These are phyloP conservation scores for Pueraria montana DNA, from an alignment of 306 rosid genomes.

Conservation along the genomic window DNA sequence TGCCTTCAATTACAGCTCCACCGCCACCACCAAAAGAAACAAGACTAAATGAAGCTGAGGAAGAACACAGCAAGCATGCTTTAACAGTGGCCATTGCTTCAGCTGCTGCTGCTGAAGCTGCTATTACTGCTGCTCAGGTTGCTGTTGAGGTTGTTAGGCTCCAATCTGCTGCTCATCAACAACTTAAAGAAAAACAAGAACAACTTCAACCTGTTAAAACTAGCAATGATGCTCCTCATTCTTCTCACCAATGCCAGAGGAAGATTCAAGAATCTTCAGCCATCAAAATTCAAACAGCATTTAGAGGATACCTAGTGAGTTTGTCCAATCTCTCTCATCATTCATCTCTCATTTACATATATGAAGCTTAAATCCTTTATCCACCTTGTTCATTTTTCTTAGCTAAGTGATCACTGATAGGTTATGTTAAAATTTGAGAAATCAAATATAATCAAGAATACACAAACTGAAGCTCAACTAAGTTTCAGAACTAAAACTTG, in stretches of 20 bases:
- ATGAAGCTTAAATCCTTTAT: background rate
- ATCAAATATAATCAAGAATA: background rate
- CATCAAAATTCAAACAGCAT: constrained; percentile 79
- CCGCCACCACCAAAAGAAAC: constrained; percentile 46
- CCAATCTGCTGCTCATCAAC: constrained; percentile 49
- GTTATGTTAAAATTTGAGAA: background rate
- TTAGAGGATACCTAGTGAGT: constrained; percentile 91
- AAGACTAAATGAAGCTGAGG: constrained; percentile 57
- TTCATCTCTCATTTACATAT: background rate
- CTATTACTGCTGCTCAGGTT: constrained; percentile 58
- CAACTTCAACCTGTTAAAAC: constrained; percentile 37
- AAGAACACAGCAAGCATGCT: constrained; percentile 73
- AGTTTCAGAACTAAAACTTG: constrained; percentile 16
- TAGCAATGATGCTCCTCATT: constrained; percentile 46
- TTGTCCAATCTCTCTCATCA: constrained; percentile 33
- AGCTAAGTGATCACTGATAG: background rate
- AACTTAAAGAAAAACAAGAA: constrained; percentile 39
- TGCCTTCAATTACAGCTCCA: constrained; percentile 67
- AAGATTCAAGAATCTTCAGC: constrained; percentile 68
- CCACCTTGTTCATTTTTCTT: background rate
- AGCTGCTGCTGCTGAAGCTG: constrained; percentile 71
- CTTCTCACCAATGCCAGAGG: constrained; percentile 43
- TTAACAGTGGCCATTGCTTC: constrained; percentile 70
- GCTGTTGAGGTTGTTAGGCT: constrained; percentile 70
- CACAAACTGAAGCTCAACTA: constrained; percentile 6